Evolutionary conservation across 768 basidiomycete genomes (phyloP), one percentile per base, ranked within the genome.

Genomic region (Sporobolomyces pararoseus): DNA sequence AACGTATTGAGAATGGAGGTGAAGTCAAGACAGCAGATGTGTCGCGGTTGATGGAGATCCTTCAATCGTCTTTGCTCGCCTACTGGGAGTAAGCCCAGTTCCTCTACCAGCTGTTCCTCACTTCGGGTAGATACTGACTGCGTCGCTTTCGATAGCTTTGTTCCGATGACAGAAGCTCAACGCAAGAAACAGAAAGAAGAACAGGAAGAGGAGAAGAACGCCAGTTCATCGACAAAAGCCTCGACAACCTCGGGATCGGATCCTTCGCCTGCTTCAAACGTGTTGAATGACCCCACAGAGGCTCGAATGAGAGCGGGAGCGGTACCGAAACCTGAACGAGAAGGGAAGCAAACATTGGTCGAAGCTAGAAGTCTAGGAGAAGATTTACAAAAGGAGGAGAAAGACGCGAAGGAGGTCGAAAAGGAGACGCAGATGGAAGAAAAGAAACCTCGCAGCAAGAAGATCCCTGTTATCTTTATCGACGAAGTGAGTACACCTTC

Each of bases 31-130:
- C 89, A 4, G 87, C 88, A 74, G 90, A 92, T 74, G 81, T 91
- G 47, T 88, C 90, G 10, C 83, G 89, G 25, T 81, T 91, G 21
- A 89, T 92, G 88, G 90, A 91, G 74, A 79, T 91, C 4, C 90
- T 91, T 76, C 90, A 90, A 80, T 88, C 85, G 68, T 65, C 79
- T 60, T n/a, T 25, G 31, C n/a, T 34, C 2, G 23, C n/a, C 7
- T 58, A 50, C 35, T 49, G 55, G 47, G 44, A 23, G 25, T 35
- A 44, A 44, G 65, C 13, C 44, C 35, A 25, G n/a, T n/a, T n/a
- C n/a, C n/a, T n/a, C n/a, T n/a, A n/a, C n/a, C n/a, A n/a, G n/a
- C n/a, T n/a, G n/a, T n/a, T n/a, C n/a, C n/a, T n/a, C n/a, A n/a
- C n/a, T n/a, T n/a, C n/a, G n/a, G n/a, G n/a, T n/a, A n/a, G n/a